Evolutionary conservation across 2,329 filamentous ascomycete species (phyloP).

Genomic region (Biscogniauxia mediterranea): DNA sequence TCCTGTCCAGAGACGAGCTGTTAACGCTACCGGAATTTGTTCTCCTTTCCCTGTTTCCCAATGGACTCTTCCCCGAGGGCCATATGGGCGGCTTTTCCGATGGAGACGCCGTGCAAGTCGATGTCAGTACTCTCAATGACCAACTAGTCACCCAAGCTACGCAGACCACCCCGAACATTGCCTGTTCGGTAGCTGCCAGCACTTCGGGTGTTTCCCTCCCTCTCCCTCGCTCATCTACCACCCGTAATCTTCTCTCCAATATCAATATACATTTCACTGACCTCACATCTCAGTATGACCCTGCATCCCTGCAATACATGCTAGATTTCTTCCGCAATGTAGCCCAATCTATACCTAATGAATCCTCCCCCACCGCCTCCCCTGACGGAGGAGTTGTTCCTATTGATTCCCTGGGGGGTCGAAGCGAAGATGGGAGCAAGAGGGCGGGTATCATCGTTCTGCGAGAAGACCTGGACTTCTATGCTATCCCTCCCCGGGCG

Average conservation of each 20-base stretch:
- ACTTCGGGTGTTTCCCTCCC: conserved; percentile 16
- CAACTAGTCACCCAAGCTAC: conserved; percentile 26
- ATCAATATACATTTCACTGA: conserved; percentile 44
- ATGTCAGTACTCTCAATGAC: conserved; percentile 64
- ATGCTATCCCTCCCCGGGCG: conserved; percentile 82
- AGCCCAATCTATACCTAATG: conserved; percentile 87
- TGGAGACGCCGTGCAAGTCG: conserved; percentile 91
- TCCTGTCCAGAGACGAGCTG: conserved; percentile 90
- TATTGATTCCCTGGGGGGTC: conserved; percentile 67
- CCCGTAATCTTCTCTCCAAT: conserved; percentile 37
- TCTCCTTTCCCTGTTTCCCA: conserved; percentile 93
- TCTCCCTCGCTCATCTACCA: conserved; percentile 24
- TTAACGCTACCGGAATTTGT: conserved; percentile 97
- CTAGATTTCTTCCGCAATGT: conserved; percentile 96
- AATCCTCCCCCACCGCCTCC: conserved; percentile 64
- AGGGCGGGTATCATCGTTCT: conserved; percentile 97
- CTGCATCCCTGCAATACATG: conserved; percentile 96
- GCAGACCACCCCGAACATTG: conserved; percentile 23
- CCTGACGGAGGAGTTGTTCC: conserved; percentile 62
- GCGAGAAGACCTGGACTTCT: conserved; percentile 95
- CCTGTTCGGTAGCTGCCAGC: conserved; percentile 16
- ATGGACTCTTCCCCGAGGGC: conserved; percentile 94
- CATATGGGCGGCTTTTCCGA: conserved; percentile 93
- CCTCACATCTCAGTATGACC: conserved; percentile 74
- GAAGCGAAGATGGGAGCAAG: conserved; percentile 64